Conservation (phyloP, 2,329 filamentous ascomycete genomes). For the Diaporthe velutina region DNA sequence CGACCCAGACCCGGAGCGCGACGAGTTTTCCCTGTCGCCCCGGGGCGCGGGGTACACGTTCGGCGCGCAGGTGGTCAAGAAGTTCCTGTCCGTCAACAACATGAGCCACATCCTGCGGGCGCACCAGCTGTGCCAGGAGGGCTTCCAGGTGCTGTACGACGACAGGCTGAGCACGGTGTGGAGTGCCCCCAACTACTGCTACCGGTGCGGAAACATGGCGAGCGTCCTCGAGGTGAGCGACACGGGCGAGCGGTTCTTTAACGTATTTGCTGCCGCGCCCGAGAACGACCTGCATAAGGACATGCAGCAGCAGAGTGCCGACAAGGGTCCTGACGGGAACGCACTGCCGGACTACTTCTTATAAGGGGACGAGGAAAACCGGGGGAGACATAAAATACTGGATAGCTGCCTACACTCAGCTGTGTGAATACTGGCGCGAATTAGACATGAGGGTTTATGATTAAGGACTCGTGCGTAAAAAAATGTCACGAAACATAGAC, state of each 20-base stretch:
- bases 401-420: neutral
- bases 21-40: constrained; percentile 95
- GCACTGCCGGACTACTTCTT: constrained; percentile 80
- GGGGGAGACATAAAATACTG: neutral
- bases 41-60: constrained; percentile 97
- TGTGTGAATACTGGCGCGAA: neutral
- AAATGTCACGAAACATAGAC: constrained; percentile 29
- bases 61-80: constrained; percentile 96
- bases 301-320: constrained; percentile 70
- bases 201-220: constrained; percentile 96
- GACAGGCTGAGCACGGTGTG: constrained; percentile 95
- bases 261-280: constrained; percentile 96
- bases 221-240: constrained; percentile 97
- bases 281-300: constrained; percentile 95
- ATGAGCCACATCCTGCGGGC: constrained; percentile 98
- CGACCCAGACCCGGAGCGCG: constrained; percentile 95
- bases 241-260: constrained; percentile 93
- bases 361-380: constrained; percentile 50
- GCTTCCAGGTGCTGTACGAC: constrained; percentile 96
- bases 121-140: constrained; percentile 98
- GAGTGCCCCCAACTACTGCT: constrained; percentile 97
- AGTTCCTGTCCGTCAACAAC: constrained; percentile 95
- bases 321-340: constrained; percentile 75
- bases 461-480: constrained; percentile 1
- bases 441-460: neutral